These are phyloP conservation scores for Plenodomus tracheiphilus DNA, from an alignment of 2,329 filamentous ascomycete genomes.

Conservation along the genomic window DNA sequence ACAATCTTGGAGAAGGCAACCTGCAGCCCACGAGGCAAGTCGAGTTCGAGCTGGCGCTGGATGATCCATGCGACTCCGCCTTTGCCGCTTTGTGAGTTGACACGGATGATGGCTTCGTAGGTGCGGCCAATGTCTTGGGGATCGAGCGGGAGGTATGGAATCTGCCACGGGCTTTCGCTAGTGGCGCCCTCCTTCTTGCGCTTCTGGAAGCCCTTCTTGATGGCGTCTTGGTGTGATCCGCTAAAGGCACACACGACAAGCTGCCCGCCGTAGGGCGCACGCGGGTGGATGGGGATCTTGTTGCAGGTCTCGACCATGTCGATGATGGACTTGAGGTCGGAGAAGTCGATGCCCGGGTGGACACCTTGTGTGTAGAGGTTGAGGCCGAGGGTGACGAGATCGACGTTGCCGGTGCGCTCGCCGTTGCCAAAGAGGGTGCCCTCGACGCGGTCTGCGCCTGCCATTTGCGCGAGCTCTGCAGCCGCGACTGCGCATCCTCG, in stretches of 20 bases:
- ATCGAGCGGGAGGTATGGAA: constrained; percentile 92
- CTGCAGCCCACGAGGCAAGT: constrained; percentile 89
- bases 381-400: constrained; percentile 86
- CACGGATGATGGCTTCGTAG: constrained; percentile 97
- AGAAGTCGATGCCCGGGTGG: constrained; percentile 84
- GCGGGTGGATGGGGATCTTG: constrained; percentile 90
- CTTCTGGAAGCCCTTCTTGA: constrained; percentile 82
- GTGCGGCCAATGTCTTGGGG: constrained; percentile 91
- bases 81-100: constrained; percentile 96
- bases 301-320: constrained; percentile 89
- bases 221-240: constrained; percentile 92
- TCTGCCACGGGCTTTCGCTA: constrained; percentile 73
- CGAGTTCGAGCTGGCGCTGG: constrained; percentile 82
- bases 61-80: constrained; percentile 95
- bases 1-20: constrained; percentile 88
- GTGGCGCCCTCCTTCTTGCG: constrained; percentile 64
- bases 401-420: constrained; percentile 93
- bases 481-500: constrained; percentile 87
- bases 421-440: constrained; percentile 94
- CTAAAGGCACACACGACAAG: constrained; percentile 92
- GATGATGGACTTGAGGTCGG: constrained; percentile 82
- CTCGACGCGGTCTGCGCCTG: constrained; percentile 90
- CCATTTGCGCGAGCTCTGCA: constrained; percentile 93
- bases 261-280: constrained; percentile 87
- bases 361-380: constrained; percentile 96